A percentile compares a stretch with the other conserved stretches of the same genome.
Conservation (phyloP, 108 stramenopile genomes). For the Cyclotella atomus region DNA sequence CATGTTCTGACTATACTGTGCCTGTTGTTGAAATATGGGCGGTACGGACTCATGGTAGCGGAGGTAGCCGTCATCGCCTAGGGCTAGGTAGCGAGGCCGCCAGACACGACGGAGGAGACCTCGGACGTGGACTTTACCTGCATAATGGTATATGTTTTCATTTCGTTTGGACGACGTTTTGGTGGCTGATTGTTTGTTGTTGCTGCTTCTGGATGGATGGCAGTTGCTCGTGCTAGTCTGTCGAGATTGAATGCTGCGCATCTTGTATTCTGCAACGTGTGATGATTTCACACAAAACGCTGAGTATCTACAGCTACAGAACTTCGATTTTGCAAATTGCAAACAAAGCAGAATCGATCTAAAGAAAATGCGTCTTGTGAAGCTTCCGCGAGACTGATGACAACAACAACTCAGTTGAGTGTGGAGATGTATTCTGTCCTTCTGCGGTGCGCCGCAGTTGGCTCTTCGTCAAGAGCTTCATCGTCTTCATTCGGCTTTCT, state of each 20-base stretch:
- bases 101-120: conserved; percentile 87
- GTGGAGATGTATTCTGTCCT: too few relatives aligned
- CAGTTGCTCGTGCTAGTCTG: not conserved
- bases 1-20: conserved; percentile 38
- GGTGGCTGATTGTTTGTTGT: not conserved
- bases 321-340: too few relatives aligned
- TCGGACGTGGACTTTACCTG: conserved; percentile 80
- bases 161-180: not conserved
- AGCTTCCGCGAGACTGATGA: too few relatives aligned
- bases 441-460: too few relatives aligned
- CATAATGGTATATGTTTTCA: conserved; percentile 51
- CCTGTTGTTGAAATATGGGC: conserved; percentile 26
- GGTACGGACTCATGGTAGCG: conserved; percentile 81
- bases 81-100: conserved; percentile 84
- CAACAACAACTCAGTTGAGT: too few relatives aligned
- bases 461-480: too few relatives aligned
- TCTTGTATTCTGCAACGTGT: too few relatives aligned
- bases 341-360: too few relatives aligned
- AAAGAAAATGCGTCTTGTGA: too few relatives aligned
- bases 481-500: not conserved
- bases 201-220: not conserved
- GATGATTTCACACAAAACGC: too few relatives aligned
- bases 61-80: conserved; percentile 73
- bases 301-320: too few relatives aligned
- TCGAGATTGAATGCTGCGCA: too few relatives aligned